phyloP scores from a whole-genome alignment of 1,139 yeast species.

The Blastobotrys buckinghamii region DNA sequence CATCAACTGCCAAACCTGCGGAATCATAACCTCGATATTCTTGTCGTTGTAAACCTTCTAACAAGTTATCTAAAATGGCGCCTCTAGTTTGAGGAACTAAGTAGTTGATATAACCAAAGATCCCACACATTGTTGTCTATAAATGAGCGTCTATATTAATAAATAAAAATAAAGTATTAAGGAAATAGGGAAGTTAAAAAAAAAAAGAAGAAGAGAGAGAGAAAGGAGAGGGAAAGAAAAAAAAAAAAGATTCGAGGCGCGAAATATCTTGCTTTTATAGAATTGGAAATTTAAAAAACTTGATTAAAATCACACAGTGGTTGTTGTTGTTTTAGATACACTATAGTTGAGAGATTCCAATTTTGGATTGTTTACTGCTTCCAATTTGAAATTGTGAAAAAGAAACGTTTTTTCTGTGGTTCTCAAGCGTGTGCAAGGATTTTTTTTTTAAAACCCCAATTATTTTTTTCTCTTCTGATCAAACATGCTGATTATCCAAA shows the following conservation, averaged over 20 bases:
- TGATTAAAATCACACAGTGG: too few species aligned
- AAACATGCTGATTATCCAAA: too few species aligned
- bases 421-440: too few species aligned
- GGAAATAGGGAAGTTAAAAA: neutral
- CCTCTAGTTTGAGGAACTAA: conserved; percentile 89
- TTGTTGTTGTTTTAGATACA: too few species aligned
- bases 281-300: neutral
- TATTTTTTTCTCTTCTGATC: too few species aligned
- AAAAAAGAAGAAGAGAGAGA: neutral
- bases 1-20: conserved; percentile 93
- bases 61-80: conserved; percentile 79
- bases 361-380: too few species aligned
- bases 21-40: conserved; percentile 99
- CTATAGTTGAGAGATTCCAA: too few species aligned
- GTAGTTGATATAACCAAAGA: conserved; percentile 96
- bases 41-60: conserved; percentile 87
- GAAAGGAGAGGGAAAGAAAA: neutral
- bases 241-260: neutral
- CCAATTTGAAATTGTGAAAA: too few species aligned
- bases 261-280: neutral
- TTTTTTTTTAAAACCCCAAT: too few species aligned
- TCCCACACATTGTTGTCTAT: conserved; percentile 53
- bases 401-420: too few species aligned
- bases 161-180: neutral
- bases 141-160: neutral